phyloP scores from a whole-genome alignment of 495 filamentous ascomycete species.

The Wilcoxina mikolae region DNA sequence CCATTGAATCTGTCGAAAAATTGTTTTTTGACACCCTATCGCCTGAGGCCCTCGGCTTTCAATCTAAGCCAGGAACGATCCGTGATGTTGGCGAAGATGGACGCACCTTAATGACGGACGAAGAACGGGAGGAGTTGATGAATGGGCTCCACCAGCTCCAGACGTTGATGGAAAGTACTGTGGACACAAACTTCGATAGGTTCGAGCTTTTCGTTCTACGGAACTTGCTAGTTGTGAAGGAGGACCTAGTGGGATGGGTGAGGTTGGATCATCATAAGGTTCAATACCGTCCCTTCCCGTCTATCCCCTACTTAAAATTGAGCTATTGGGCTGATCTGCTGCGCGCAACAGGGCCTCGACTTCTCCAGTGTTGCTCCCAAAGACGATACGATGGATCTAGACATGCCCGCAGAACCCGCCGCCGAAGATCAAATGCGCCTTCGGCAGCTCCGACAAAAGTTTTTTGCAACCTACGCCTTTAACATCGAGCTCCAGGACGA shows the following conservation, averaged over 20 bases:
- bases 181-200: slow-evolving; percentile 66
- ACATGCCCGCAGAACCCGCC: slow-evolving; percentile 36
- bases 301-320: not conserved
- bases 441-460: slow-evolving; percentile 52
- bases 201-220: slow-evolving; percentile 73
- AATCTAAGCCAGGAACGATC: slow-evolving; percentile 32
- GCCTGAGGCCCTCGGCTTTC: slow-evolving; percentile 63
- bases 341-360: slow-evolving; percentile 7
- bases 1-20: slow-evolving; percentile 67
- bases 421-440: slow-evolving; percentile 42
- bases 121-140: slow-evolving; percentile 61
- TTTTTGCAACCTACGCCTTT: slow-evolving; percentile 68
- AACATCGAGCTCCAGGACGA: slow-evolving; percentile 61
- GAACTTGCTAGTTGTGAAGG: slow-evolving; percentile 62
- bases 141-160: slow-evolving; percentile 84
- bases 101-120: slow-evolving; percentile 34
- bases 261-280: slow-evolving; percentile 75
- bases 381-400: not conserved
- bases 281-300: slow-evolving; percentile 29
- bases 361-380: slow-evolving; percentile 8
- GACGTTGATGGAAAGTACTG: slow-evolving; percentile 69
- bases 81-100: slow-evolving; percentile 42
- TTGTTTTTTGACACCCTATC: slow-evolving; percentile 56
- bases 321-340: not conserved
- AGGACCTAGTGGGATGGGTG: slow-evolving; percentile 61